Conservation (phyloP, 192 early-diverging fungal genomes). For the Cladochytrium replicatum region DNA sequence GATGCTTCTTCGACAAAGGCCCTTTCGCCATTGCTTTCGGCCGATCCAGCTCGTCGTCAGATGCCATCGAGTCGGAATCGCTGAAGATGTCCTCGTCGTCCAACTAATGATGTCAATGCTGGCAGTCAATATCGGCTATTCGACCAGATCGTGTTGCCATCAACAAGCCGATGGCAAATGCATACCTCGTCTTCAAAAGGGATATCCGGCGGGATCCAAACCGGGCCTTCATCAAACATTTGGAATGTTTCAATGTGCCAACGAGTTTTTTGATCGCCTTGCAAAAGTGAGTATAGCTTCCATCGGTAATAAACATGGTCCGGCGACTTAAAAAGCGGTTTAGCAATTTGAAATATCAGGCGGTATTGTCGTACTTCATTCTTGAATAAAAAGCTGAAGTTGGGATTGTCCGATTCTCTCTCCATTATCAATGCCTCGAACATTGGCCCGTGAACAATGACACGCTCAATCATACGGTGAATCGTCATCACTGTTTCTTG, state of each 20-base stretch:
- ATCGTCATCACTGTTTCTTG: constrained; percentile 47
- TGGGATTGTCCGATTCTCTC: constrained; percentile 49
- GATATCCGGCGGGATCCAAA: constrained; percentile 75
- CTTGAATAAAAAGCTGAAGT: constrained; percentile 66
- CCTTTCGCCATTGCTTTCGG: too few relatives aligned
- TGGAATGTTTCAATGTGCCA: constrained; percentile 76
- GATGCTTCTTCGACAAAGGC: too few relatives aligned
- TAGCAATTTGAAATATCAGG: not conserved
- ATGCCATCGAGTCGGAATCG: too few relatives aligned
- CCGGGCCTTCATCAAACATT: constrained; percentile 73
- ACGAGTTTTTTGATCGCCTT: constrained; percentile 61
- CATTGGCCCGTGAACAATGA: constrained; percentile 56
- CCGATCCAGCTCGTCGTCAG: too few relatives aligned
- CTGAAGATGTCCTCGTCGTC: too few relatives aligned
- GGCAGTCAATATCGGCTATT: too few relatives aligned
- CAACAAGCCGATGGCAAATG: not conserved
- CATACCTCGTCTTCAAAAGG: constrained; percentile 56
- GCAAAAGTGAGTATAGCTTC: constrained; percentile 80
- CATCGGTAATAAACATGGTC: constrained; percentile 89
- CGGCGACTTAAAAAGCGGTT: constrained; percentile 31
- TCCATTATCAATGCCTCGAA: constrained; percentile 67
- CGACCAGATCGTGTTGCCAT: not conserved
- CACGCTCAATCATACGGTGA: constrained; percentile 76
- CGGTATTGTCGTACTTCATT: constrained; percentile 39
- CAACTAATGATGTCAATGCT: too few relatives aligned